These are phyloP conservation scores for Bidens hawaiensis DNA, from an alignment of 140 eudicot species.

Conservation along the genomic window DNA sequence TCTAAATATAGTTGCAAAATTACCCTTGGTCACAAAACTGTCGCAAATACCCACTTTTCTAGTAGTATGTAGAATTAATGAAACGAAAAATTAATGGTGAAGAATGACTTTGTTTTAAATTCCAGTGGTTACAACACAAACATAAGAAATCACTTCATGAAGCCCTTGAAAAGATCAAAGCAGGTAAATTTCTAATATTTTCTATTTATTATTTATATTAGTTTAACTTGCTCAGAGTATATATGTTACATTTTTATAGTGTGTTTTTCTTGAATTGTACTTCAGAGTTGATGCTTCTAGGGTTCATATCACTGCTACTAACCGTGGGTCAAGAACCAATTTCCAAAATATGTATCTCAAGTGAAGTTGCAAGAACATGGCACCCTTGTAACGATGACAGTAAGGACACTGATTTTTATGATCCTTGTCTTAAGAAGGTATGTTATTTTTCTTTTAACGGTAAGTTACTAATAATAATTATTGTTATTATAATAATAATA, in stretches of 20 bases:
- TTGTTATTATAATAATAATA: too few species aligned
- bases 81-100: background rate
- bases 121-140: conserved; percentile 51
- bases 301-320: conserved; percentile 60
- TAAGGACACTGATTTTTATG: conserved; percentile 9
- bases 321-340: conserved; percentile 40
- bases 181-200: conserved; percentile 31
- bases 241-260: background rate
- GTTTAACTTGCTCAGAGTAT: background rate
- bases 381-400: conserved; percentile 44
- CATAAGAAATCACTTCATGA: conserved; percentile 47
- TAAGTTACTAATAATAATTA: too few species aligned
- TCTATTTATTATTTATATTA: background rate
- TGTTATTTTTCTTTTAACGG: too few species aligned
- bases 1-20: too few species aligned
- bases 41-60: too few species aligned
- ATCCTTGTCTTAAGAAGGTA: conserved; percentile 29
- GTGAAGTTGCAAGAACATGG: conserved; percentile 55
- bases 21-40: too few species aligned
- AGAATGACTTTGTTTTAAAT: background rate
- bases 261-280: background rate
- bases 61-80: too few species aligned
- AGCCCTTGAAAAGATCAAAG: conserved; percentile 68
- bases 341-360: conserved; percentile 52
- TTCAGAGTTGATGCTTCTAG: conserved; percentile 57